A percentile compares a stretch with the other conserved stretches of the same genome.
Evolutionary conservation across 83 land plant species (phyloP).

Genomic region (Picea engelmannii): DNA sequence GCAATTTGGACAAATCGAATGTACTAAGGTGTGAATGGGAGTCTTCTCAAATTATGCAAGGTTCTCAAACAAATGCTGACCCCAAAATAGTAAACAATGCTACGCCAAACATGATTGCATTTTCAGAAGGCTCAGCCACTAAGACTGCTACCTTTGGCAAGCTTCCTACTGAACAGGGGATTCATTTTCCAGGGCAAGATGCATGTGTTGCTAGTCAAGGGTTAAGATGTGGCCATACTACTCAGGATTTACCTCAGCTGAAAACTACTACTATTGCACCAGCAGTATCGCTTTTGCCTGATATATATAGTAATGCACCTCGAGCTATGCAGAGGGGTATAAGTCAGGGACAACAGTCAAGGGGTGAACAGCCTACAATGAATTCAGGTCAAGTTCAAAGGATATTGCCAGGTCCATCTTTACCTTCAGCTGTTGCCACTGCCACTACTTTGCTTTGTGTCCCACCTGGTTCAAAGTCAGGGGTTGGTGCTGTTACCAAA

Average conservation of each 20-base stretch:
- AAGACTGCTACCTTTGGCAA: neutral
- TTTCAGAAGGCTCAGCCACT: neutral
- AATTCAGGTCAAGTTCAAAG: neutral
- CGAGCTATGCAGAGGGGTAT: neutral
- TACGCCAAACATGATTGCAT: neutral
- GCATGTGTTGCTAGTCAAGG: neutral
- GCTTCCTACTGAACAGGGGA: neutral
- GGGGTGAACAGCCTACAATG: neutral
- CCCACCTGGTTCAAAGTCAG: neutral
- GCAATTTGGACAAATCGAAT: neutral
- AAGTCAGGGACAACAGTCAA: neutral
- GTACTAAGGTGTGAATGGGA: neutral
- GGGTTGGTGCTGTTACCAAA: neutral
- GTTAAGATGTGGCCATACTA: neutral
- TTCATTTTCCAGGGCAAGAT: neutral
- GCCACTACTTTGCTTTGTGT: neutral
- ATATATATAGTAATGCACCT: neutral
- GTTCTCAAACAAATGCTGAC: constrained; percentile 4
- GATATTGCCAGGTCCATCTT: neutral
- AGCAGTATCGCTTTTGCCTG: neutral
- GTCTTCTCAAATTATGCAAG: neutral
- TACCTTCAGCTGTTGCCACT: neutral
- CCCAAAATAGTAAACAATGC: neutral
- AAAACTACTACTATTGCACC: neutral
- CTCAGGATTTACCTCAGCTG: neutral